These are phyloP conservation scores for Tuber magnatum DNA, from an alignment of 495 filamentous ascomycete species.

Conservation along the genomic window DNA sequence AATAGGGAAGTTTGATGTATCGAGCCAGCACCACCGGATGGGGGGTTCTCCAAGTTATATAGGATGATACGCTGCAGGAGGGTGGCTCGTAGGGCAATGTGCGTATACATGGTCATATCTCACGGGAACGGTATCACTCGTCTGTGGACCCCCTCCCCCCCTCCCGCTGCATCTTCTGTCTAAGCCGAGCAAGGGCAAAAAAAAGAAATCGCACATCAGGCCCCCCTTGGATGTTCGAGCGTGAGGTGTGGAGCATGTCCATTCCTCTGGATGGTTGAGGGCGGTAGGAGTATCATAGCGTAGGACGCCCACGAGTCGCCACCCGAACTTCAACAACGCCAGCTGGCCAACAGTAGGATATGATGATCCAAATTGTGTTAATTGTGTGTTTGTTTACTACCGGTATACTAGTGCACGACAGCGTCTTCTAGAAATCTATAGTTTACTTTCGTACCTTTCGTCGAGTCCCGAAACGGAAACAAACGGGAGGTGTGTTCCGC, in stretches of 20 bases:
- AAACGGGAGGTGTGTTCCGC: background rate
- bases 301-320: background rate
- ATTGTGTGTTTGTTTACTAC: background rate
- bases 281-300: too few species aligned
- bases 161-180: background rate
- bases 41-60: background rate
- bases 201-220: background rate
- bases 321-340: background rate
- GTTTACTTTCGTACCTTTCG: background rate
- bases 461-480: background rate
- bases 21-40: background rate
- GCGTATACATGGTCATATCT: background rate
- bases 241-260: background rate
- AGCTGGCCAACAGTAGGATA: background rate
- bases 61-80: background rate
- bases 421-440: background rate
- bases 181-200: background rate
- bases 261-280: background rate
- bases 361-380: background rate
- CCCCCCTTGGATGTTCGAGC: background rate
- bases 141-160: background rate
- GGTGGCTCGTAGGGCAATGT: background rate
- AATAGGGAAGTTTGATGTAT: background rate
- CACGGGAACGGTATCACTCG: background rate
- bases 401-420: background rate